Conservation (phyloP, 2,329 filamentous ascomycete species). For the Botrytis tulipae region DNA sequence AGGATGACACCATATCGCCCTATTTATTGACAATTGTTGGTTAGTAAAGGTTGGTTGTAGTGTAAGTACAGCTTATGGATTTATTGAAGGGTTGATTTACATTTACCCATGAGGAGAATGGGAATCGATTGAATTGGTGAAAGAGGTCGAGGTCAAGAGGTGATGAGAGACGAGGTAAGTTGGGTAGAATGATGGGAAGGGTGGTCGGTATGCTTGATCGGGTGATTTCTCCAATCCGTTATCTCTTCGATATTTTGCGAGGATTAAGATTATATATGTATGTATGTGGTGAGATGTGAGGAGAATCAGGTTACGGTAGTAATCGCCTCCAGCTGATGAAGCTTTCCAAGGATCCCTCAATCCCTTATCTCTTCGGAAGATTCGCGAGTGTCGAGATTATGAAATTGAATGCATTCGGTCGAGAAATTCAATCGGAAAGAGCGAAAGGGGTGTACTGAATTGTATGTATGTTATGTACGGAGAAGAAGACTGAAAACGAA, state of each 20-base stretch:
- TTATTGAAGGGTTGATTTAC: neutral
- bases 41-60: neutral
- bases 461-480: neutral
- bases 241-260: neutral
- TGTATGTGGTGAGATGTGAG: neutral
- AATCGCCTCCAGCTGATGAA: neutral
- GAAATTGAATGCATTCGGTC: conserved; percentile 6
- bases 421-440: neutral
- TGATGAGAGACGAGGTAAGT: neutral
- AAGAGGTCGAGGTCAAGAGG: neutral
- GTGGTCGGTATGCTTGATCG: neutral
- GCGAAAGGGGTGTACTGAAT: neutral
- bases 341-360: neutral
- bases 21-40: conserved; percentile 20
- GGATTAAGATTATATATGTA: neutral
- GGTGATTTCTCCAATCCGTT: neutral
- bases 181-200: neutral
- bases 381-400: neutral
- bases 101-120: conserved; percentile 21
- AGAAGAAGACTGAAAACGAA: neutral
- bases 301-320: neutral
- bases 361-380: neutral
- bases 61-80: neutral
- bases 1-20: conserved; percentile 86
- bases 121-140: neutral